These are phyloP conservation scores for Huiozyma naganishii DNA, from an alignment of 805 yeast species.

Conservation along the genomic window DNA sequence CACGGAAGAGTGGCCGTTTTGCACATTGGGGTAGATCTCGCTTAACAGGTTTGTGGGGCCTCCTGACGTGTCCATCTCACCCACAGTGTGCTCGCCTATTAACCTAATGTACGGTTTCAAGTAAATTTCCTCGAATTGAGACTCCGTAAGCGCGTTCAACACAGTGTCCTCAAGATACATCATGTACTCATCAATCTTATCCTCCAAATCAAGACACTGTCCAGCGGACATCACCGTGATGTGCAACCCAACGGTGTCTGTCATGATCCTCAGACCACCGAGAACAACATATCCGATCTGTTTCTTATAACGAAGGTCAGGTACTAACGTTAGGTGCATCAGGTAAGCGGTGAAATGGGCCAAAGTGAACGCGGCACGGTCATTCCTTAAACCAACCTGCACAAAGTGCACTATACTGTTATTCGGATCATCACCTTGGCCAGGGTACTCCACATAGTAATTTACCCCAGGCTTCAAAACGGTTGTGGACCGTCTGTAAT, in stretches of 20 bases:
- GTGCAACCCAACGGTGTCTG: slow-evolving; percentile 48
- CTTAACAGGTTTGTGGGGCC: slow-evolving; percentile 29
- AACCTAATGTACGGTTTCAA: slow-evolving; percentile 30
- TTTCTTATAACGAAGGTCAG: slow-evolving; percentile 42
- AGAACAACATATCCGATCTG: slow-evolving; percentile 54
- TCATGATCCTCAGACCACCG: slow-evolving; percentile 44
- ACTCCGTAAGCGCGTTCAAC: slow-evolving; percentile 20
- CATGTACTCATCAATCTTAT: slow-evolving; percentile 40
- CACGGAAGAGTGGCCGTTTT: slow-evolving; percentile 22
- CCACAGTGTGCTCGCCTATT: slow-evolving; percentile 5
- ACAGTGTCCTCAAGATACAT: slow-evolving; percentile 31
- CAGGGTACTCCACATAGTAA: slow-evolving; percentile 25
- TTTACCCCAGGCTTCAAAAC: slow-evolving; percentile 29
- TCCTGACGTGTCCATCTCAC: slow-evolving; percentile 6
- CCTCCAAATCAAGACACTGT: slow-evolving; percentile 32
- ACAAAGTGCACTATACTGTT: slow-evolving; percentile 42
- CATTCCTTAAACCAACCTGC: slow-evolving; percentile 43
- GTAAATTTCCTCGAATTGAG: slow-evolving; percentile 28
- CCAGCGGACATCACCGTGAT: slow-evolving; percentile 46
- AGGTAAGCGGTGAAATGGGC: slow-evolving; percentile 38
- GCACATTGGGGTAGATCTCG: slow-evolving; percentile 28
- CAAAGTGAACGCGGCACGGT: slow-evolving; percentile 28
- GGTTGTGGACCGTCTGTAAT: slow-evolving; percentile 28
- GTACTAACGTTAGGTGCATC: slow-evolving; percentile 34
- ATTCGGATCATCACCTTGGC: slow-evolving; percentile 38